These are phyloP conservation scores for Lantana camara DNA, from an alignment of 257 asterid genomes.

Conservation along the genomic window DNA sequence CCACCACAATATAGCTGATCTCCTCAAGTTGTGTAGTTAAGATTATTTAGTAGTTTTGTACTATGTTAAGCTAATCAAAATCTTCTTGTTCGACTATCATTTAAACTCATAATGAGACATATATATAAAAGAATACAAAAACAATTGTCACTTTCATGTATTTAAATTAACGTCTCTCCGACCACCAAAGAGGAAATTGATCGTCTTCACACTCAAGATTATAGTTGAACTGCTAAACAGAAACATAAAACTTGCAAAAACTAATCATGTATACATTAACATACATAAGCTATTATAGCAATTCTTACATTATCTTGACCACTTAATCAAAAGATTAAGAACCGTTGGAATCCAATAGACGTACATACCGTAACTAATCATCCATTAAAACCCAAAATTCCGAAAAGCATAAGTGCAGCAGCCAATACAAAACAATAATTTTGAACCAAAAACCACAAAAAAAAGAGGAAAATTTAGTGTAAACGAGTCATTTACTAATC, in stretches of 20 bases:
- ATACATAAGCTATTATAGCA: not conserved
- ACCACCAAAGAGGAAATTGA: not conserved
- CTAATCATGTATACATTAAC: not conserved
- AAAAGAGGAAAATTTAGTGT: not conserved
- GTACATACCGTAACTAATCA: constrained; percentile 7
- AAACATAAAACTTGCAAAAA: not conserved
- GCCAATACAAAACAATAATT: constrained; percentile 18
- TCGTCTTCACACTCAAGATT: not conserved
- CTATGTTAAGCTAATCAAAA: no score
- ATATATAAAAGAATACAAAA: no score
- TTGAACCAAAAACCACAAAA: no score
- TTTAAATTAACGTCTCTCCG: no score
- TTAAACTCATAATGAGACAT: no score
- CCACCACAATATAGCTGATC: no score
- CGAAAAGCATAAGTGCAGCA: constrained; percentile 12
- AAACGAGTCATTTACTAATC: constrained; percentile 58
- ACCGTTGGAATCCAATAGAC: not conserved
- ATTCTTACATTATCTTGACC: not conserved
- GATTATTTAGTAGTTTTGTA: no score
- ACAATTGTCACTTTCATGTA: no score
- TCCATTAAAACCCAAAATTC: constrained; percentile 21
- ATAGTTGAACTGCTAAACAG: not conserved
- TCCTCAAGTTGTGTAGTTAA: no score
- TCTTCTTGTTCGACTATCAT: no score
- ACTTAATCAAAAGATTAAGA: not conserved